phyloP scores from a whole-genome alignment of 176 grass and related monocot genomes.

The Triticum timopheevii region DNA sequence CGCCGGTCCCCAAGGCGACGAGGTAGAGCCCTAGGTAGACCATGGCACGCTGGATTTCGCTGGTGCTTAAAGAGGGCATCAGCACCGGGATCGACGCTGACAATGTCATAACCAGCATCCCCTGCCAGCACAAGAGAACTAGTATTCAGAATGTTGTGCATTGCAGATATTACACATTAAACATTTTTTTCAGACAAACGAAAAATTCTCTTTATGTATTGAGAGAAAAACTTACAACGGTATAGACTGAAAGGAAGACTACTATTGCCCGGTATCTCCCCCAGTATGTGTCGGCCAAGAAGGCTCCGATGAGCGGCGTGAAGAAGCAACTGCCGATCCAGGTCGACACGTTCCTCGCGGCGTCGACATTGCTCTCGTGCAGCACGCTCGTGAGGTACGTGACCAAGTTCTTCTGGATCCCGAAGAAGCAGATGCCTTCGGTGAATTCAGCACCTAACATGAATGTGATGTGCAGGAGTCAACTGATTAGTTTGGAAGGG shows the following conservation, averaged over 20 bases:
- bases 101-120: slow-evolving; percentile 2
- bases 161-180: no score
- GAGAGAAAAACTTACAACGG: background rate
- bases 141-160: background rate
- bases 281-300: slow-evolving; percentile 13
- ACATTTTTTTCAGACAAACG: no score
- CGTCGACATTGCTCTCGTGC: slow-evolving; percentile 7
- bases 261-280: slow-evolving; percentile 1
- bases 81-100: background rate
- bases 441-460: background rate
- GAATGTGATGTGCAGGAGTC: no score
- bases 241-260: background rate
- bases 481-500: no score
- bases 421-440: background rate
- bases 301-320: background rate
- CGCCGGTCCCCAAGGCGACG: background rate
- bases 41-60: background rate
- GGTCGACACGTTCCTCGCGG: background rate
- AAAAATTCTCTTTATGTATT: no score
- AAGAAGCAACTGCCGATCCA: slow-evolving; percentile 4
- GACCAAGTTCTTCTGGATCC: background rate
- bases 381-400: background rate
- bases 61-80: background rate
- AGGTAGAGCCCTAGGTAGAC: background rate
- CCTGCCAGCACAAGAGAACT: background rate